Conservation (phyloP, 148 eudicot genomes). For the Linanthus parryae region DNA sequence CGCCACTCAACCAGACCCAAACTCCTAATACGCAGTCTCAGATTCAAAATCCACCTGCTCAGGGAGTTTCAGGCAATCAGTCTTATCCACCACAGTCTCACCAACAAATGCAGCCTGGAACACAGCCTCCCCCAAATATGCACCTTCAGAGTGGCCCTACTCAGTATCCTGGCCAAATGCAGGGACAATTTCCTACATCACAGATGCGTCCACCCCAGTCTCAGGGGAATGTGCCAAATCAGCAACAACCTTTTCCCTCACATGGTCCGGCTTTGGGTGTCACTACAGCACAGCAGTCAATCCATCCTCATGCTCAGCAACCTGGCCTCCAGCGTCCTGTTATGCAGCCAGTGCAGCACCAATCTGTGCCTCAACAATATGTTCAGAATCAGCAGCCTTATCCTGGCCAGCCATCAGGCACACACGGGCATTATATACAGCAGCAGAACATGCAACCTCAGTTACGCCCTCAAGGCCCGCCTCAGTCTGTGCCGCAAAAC, state of each 20-base stretch:
- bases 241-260: slow-evolving; percentile 38
- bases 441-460: slow-evolving; percentile 25
- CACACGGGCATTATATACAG: too few relatives aligned
- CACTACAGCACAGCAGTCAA: slow-evolving; percentile 35
- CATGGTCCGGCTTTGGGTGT: slow-evolving; percentile 41
- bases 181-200: slow-evolving; percentile 54
- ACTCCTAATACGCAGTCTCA: slow-evolving; percentile 18
- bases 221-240: slow-evolving; percentile 39
- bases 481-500: slow-evolving; percentile 24
- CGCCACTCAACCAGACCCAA: slow-evolving; percentile 15
- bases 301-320: slow-evolving; percentile 47
- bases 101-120: slow-evolving; percentile 45
- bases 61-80: slow-evolving; percentile 27
- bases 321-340: slow-evolving; percentile 57
- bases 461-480: slow-evolving; percentile 29
- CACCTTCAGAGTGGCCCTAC: slow-evolving; percentile 36
- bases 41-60: slow-evolving; percentile 13
- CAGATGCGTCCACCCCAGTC: slow-evolving; percentile 49
- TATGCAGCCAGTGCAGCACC: slow-evolving; percentile 49
- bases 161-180: slow-evolving; percentile 37
- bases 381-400: slow-evolving; percentile 51
- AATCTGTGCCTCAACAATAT: slow-evolving; percentile 41
- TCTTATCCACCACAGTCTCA: slow-evolving; percentile 33
- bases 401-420: slow-evolving; percentile 29
- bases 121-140: slow-evolving; percentile 33